Evolutionary conservation across 2,329 filamentous ascomycete species (phyloP).

Genomic region (Coleophoma cylindrospora): DNA sequence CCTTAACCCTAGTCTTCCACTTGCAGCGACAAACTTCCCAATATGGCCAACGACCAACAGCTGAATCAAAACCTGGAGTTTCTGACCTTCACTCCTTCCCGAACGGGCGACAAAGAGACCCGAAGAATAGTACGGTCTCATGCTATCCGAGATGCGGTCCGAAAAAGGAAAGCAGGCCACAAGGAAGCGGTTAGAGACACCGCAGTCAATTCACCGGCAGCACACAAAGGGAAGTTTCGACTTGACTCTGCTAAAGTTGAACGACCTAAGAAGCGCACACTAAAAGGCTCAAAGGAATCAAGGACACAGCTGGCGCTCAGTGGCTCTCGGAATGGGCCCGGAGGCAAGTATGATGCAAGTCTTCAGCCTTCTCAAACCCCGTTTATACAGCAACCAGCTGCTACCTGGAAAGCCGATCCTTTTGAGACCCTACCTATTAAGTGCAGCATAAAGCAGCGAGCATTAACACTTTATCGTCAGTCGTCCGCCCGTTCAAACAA

Average conservation of each 20-base stretch:
- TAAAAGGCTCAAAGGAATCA: background rate
- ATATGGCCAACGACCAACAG: background rate
- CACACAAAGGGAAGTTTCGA: background rate
- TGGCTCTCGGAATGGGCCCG: background rate
- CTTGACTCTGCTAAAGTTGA: background rate
- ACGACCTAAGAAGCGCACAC: background rate
- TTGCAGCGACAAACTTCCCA: background rate
- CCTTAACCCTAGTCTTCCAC: too few species aligned
- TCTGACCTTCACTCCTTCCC: background rate
- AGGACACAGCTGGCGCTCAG: background rate
- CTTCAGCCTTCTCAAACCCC: background rate
- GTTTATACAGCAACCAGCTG: background rate
- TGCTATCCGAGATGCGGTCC: background rate
- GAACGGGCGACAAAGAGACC: background rate
- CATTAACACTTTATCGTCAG: background rate
- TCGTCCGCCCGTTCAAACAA: background rate
- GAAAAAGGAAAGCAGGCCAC: background rate
- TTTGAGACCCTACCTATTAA: constrained; percentile 10
- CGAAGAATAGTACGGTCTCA: background rate
- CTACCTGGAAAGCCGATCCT: constrained; percentile 3
- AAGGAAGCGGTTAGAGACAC: too few species aligned
- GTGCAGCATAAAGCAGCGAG: background rate
- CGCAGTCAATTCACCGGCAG: background rate
- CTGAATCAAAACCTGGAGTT: background rate
- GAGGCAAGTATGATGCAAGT: background rate